Evolutionary conservation across 768 basidiomycete genomes (phyloP).

Genomic region (Psilocybe cyanescens): DNA sequence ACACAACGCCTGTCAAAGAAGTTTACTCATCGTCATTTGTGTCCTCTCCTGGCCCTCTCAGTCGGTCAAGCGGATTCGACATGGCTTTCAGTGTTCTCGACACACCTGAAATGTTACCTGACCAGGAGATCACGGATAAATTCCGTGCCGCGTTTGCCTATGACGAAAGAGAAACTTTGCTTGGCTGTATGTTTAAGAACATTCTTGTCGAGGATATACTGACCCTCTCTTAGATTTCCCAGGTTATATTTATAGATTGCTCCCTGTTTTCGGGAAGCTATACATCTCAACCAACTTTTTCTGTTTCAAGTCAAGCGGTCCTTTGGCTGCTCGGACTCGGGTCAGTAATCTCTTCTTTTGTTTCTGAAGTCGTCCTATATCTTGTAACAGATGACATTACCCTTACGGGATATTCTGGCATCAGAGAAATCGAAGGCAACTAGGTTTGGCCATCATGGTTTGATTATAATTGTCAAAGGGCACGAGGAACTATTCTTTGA

Average conservation of each 20-base stretch:
- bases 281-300: conserved; percentile 93
- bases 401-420: conserved; percentile 86
- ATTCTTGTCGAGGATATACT: conserved; percentile 7
- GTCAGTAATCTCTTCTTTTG: conserved; percentile 48
- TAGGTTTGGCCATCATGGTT: conserved; percentile 87
- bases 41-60: conserved; percentile 31
- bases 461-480: conserved; percentile 89
- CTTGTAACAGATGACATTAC: conserved; percentile 83
- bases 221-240: conserved; percentile 70
- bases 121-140: conserved; percentile 70
- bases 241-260: conserved; percentile 84
- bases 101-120: conserved; percentile 63
- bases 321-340: conserved; percentile 78
- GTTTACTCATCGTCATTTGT: conserved; percentile 57
- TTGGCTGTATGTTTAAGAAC: conserved; percentile 71
- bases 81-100: conserved; percentile 85
- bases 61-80: conserved; percentile 46
- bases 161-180: conserved; percentile 81
- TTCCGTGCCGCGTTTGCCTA: conserved; percentile 85
- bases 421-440: conserved; percentile 86
- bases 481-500: conserved; percentile 99
- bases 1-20: conserved; percentile 54
- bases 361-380: conserved; percentile 3
- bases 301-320: conserved; percentile 91
- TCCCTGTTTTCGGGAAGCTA: conserved; percentile 88